Evolutionary conservation across 768 basidiomycete species (phyloP).

Genomic region (Amanita rubescens): DNA sequence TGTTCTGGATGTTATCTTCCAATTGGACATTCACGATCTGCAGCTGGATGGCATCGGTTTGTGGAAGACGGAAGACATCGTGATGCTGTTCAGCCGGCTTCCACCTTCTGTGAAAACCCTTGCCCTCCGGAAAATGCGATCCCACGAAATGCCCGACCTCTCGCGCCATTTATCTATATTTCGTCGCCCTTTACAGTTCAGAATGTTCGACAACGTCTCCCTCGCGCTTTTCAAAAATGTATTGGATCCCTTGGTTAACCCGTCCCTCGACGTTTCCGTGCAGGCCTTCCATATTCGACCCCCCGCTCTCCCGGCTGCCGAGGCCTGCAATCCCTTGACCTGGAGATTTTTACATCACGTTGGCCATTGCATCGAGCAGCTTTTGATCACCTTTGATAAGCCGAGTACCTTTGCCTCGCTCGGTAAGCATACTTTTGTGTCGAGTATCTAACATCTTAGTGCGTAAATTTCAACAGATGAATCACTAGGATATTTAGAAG

Average conservation of each 20-base stretch:
- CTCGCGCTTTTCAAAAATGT: not conserved
- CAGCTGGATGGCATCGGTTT: not conserved
- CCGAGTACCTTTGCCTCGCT: not conserved
- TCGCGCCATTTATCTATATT: not conserved
- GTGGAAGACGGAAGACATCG: not conserved
- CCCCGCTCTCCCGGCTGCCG: not conserved
- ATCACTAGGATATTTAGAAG: not conserved
- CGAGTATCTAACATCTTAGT: not conserved
- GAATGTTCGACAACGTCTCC: not conserved
- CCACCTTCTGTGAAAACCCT: not conserved
- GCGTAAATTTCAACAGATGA: not conserved
- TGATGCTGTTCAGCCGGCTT: not conserved
- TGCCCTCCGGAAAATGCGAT: not conserved
- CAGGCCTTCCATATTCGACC: not conserved
- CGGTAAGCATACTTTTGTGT: not conserved
- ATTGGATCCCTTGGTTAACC: not conserved
- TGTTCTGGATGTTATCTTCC: not conserved
- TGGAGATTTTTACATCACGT: not conserved
- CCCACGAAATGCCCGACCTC: not conserved
- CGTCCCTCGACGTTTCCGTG: not conserved
- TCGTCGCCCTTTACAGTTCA: slow-evolving; percentile 1
- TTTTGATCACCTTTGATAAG: not conserved
- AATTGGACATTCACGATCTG: too few species aligned
- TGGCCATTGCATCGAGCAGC: not conserved
- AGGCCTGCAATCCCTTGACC: not conserved